These are phyloP conservation scores for Fraxinus sp. DNA, from an alignment of 305 asterid genomes.

Conservation along the genomic window DNA sequence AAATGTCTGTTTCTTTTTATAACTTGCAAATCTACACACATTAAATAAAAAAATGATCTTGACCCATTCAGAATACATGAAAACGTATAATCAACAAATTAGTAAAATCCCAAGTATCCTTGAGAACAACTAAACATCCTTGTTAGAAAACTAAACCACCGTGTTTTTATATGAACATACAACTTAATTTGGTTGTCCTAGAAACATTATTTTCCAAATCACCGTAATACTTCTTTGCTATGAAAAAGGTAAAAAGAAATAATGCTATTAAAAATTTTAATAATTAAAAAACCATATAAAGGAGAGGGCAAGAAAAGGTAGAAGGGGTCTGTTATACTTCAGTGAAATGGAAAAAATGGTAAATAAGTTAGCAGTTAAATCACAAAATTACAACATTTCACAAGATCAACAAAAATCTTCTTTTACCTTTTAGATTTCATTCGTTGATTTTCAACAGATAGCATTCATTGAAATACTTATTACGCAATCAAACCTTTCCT, in stretches of 20 bases:
- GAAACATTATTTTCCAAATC: not conserved
- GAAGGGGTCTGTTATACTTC: not conserved
- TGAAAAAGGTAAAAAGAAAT: not conserved
- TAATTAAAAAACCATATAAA: not conserved
- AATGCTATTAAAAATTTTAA: not conserved
- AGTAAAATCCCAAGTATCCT: not conserved
- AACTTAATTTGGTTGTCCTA: not conserved
- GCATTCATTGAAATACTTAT: not conserved
- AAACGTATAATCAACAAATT: not conserved
- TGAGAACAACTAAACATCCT: not conserved
- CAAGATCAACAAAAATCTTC: not conserved
- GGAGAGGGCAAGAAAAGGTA: not conserved
- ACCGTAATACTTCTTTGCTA: not conserved
- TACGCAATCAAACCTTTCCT: not conserved
- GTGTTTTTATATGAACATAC: not conserved
- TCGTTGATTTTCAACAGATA: not conserved
- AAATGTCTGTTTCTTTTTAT: not conserved
- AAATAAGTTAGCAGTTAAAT: not conserved
- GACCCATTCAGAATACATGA: not conserved
- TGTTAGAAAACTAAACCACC: not conserved
- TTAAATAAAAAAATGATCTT: not conserved
- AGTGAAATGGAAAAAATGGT: not conserved
- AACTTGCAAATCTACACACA: not conserved
- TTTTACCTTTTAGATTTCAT: not conserved
- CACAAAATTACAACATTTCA: not conserved